These are phyloP conservation scores for Pisolithus marmoratus DNA, from an alignment of 768 basidiomycete genomes.

Conservation along the genomic window DNA sequence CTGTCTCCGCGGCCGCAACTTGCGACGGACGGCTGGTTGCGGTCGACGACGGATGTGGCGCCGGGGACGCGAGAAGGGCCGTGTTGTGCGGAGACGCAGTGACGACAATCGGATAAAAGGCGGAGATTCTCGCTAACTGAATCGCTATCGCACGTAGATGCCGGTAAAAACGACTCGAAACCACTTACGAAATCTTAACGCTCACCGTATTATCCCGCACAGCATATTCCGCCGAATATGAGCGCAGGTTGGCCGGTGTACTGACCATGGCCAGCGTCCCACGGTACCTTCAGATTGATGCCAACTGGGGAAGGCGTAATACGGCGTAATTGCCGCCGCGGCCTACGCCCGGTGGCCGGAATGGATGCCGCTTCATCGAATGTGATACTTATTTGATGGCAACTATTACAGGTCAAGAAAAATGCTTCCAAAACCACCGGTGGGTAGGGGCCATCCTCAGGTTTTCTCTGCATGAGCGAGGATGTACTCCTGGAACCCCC, in stretches of 20 bases:
- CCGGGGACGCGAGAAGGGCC: slow-evolving; percentile 28
- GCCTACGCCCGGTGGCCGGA: slow-evolving; percentile 25
- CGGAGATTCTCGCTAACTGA: slow-evolving; percentile 29
- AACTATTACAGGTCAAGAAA: slow-evolving; percentile 19
- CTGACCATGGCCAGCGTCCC: slow-evolving; percentile 27
- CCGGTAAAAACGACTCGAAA: background rate
- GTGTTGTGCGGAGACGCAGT: slow-evolving; percentile 35
- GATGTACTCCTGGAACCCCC: slow-evolving; percentile 24
- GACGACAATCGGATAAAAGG: slow-evolving; percentile 33
- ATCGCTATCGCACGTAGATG: slow-evolving; percentile 16
- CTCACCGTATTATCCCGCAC: slow-evolving; percentile 35
- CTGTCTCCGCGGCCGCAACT: slow-evolving; percentile 9
- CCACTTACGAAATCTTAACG: background rate
- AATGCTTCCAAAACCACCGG: background rate
- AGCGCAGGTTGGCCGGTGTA: slow-evolving; percentile 28
- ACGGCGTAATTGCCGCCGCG: slow-evolving; percentile 31
- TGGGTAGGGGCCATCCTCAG: slow-evolving; percentile 5
- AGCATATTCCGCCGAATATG: slow-evolving; percentile 33
- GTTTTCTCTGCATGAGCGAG: slow-evolving; percentile 17
- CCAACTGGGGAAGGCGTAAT: slow-evolving; percentile 21
- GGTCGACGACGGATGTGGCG: slow-evolving; percentile 34
- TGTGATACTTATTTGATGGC: slow-evolving; percentile 29
- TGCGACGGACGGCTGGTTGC: slow-evolving; percentile 13
- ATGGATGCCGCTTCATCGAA: slow-evolving; percentile 37
- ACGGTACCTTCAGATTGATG: slow-evolving; percentile 27